Base-by-base conservation (phyloP, 2,329 filamentous ascomycete species). In the Westerdykella aurantiaca region DNA sequence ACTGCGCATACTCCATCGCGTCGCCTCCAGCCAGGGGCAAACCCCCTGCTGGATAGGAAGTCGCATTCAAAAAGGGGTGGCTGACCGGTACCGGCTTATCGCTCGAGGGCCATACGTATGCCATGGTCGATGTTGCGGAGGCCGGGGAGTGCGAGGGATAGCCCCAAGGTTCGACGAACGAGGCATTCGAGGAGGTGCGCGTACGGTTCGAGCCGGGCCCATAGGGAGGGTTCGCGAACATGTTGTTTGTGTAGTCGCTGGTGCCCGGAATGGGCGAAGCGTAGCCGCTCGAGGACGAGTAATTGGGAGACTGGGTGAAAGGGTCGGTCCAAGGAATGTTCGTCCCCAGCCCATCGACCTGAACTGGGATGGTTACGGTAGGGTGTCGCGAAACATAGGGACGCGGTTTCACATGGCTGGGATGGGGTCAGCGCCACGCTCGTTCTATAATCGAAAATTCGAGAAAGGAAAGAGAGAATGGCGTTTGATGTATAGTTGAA, bases 121-220 rank as follows among this genome's bases (percentile, higher is more conserved):
- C 56, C 51, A 66, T 53, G 14, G 58, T 61, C 2, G 64, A 68
- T 6, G 58, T 58, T 12, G 61, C 57, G 1, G 63, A 67, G 0
- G 59, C 60, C 6, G 66, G 66, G 4, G 66, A 68, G 12, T 55
- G 54, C 1, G 64, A 63, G 16, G 55, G 57, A 31, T 56, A 60
- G 3, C 47, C 42, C 62, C 63, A 67, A 5, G 45, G 55, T 31
- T 65, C 64, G 34, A 60, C 54, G 37, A 60, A 60, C 1, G 66
- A 69, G 6, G 63, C 65, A 34, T 66, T 64, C 4, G 66, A 69
- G 5, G 61, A 57, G 12, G 63, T 63, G 44, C 64, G 64, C 33
- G 64, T 64, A 42, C 64, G 64, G 31, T 49, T 57, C 4, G 52
- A 31, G 7, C 48, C 48, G 16, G 53, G 34, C 16, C 53, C 54